Evolutionary conservation across 352 stramenopile species (phyloP).

Genomic region (Hyaloperonospora brassicae): DNA sequence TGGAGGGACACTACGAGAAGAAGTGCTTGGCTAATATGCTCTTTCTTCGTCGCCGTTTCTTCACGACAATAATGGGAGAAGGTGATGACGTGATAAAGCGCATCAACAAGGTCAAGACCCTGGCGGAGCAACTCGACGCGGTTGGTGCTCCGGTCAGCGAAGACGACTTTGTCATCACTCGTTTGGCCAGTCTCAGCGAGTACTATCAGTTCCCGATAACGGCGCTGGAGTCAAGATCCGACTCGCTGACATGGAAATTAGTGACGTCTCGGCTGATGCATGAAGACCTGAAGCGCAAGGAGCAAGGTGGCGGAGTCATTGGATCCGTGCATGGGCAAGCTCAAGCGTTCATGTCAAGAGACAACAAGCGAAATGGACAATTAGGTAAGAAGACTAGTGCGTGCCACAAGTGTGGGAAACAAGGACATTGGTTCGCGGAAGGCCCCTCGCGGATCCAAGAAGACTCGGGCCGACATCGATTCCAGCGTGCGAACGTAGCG

Average conservation of each 20-base stretch:
- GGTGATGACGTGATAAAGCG: background rate
- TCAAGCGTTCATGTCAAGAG: too few relatives aligned
- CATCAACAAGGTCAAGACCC: background rate
- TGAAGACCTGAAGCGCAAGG: background rate
- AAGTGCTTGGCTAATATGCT: background rate
- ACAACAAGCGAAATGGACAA: background rate
- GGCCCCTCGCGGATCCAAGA: conserved; percentile 1
- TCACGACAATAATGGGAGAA: conserved; percentile 1
- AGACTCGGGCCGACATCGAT: conserved; percentile 1
- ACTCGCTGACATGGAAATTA: background rate
- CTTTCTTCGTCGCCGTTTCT: background rate
- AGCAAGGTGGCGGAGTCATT: background rate
- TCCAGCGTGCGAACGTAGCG: conserved; percentile 8
- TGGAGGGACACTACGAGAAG: too few relatives aligned
- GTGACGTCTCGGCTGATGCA: background rate
- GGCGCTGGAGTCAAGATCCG: too few relatives aligned
- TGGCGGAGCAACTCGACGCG: too few relatives aligned
- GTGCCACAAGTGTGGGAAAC: conserved; percentile 4
- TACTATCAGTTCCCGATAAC: too few relatives aligned
- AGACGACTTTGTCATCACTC: background rate
- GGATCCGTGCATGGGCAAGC: background rate
- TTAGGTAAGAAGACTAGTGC: background rate
- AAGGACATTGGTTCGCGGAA: conserved; percentile 11
- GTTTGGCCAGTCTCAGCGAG: background rate
- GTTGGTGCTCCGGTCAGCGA: too few relatives aligned